A percentile compares a stretch with the other conserved stretches of the same genome.
Evolutionary conservation across 176 grass and related monocot genomes (phyloP).

Genomic region (Thalia dealbata): DNA sequence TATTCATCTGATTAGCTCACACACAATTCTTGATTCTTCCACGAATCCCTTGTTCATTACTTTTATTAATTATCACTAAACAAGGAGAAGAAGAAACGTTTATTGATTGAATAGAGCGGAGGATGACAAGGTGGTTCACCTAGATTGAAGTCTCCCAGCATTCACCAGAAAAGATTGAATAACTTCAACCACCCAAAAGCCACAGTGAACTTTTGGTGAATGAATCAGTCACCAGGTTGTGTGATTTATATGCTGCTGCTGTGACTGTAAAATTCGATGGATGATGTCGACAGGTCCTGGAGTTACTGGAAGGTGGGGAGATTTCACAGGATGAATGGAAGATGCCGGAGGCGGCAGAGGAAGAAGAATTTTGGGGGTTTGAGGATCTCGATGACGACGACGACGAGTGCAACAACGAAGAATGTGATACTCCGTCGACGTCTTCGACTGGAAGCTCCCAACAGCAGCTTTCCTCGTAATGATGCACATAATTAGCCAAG

Average conservation of each 20-base stretch:
- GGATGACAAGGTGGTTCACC: too few relatives aligned
- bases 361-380: conserved; percentile 19
- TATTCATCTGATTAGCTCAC: background rate
- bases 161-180: too few relatives aligned
- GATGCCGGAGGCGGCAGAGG: conserved; percentile 9
- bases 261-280: background rate
- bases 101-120: background rate
- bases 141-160: too few relatives aligned
- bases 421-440: background rate
- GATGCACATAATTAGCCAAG: background rate
- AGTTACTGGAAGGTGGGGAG: background rate
- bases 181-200: too few relatives aligned
- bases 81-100: background rate
- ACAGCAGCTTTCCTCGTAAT: background rate
- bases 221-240: too few relatives aligned
- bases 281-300: conserved; percentile 13
- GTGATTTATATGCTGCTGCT: background rate
- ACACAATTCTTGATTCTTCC: background rate
- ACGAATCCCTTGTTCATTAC: background rate
- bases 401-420: background rate
- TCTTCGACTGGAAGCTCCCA: conserved; percentile 10
- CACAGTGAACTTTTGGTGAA: too few relatives aligned
- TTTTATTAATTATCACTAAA: background rate
- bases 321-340: conserved; percentile 11
- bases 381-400: conserved; percentile 9